Percentiles rank a stretch among this genome's conserved stretches.
These are phyloP conservation scores for Lentinula lateritia DNA, from an alignment of 768 basidiomycete genomes.

Conservation along the genomic window DNA sequence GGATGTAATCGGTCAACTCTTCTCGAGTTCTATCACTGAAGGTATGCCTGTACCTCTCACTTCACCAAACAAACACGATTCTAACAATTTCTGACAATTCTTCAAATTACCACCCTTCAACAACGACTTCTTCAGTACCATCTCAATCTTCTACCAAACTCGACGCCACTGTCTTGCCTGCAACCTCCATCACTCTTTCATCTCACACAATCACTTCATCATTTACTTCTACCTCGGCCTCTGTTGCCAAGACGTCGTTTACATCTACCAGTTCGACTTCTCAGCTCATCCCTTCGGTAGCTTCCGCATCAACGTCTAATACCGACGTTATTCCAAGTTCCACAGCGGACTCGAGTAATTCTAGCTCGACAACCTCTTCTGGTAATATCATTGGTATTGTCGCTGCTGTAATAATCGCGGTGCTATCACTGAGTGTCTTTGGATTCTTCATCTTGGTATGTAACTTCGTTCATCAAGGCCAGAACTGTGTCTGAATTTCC, in stretches of 20 bases:
- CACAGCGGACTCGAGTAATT: background rate
- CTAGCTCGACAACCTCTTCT: background rate
- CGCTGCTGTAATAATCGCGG: conserved; percentile 38
- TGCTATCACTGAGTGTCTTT: conserved; percentile 34
- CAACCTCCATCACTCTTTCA: background rate
- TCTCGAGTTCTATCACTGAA: background rate
- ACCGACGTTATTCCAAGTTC: background rate
- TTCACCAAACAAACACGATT: background rate
- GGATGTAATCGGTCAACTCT: background rate
- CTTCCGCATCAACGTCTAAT: background rate
- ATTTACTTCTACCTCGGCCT: background rate
- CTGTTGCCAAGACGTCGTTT: background rate
- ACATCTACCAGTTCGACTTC: background rate
- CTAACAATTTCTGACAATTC: too few species aligned
- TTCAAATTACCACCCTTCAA: background rate
- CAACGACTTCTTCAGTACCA: background rate
- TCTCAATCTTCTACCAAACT: background rate
- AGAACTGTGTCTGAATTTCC: conserved; percentile 1
- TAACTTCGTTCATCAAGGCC: background rate
- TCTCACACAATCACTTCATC: background rate
- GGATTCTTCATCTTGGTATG: conserved; percentile 45
- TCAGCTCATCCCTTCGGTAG: background rate
- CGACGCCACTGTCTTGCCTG: background rate
- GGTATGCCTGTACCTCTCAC: background rate
- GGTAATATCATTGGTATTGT: conserved; percentile 32